Conservation (phyloP, 2,329 filamentous ascomycete species). For the Rhynchosporium graminicola region DNA sequence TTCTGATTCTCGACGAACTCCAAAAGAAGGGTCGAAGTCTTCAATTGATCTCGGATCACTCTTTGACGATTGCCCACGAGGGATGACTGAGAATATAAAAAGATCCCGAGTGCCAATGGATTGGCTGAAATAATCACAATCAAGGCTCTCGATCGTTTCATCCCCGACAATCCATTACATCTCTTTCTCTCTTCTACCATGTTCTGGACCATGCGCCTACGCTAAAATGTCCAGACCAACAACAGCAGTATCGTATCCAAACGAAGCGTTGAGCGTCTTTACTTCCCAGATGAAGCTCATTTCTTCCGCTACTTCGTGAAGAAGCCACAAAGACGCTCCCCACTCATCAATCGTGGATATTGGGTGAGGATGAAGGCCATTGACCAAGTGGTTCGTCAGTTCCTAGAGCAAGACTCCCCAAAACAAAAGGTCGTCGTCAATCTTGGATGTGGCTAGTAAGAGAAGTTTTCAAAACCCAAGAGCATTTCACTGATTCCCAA, state of each 20-base stretch:
- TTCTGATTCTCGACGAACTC: too few relatives aligned
- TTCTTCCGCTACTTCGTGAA: constrained; percentile 87
- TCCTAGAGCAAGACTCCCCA: constrained; percentile 59
- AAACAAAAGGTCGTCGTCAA: constrained; percentile 76
- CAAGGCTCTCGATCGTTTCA: too few relatives aligned
- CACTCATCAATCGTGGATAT: constrained; percentile 79
- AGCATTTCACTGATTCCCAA: constrained; percentile 4
- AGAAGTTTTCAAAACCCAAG: constrained; percentile 31
- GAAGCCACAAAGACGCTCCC: constrained; percentile 80
- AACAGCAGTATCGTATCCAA: constrained; percentile 92
- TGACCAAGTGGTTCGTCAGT: constrained; percentile 71
- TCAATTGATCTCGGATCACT: too few relatives aligned
- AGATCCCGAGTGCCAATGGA: too few relatives aligned
- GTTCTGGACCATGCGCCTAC: background rate
- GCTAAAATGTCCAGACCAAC: constrained; percentile 63
- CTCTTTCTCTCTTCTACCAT: background rate
- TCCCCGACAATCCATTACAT: too few relatives aligned
- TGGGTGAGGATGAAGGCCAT: constrained; percentile 80
- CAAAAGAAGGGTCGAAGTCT: too few relatives aligned
- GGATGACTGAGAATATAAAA: too few relatives aligned
- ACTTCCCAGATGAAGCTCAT: constrained; percentile 74
- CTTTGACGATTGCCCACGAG: too few relatives aligned
- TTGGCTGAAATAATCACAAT: too few relatives aligned
- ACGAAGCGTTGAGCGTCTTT: constrained; percentile 85
- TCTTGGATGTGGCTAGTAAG: constrained; percentile 87